These are phyloP conservation scores for Trypanosoma platydactyli DNA, from an alignment of 208 protist species.

Conservation along the genomic window DNA sequence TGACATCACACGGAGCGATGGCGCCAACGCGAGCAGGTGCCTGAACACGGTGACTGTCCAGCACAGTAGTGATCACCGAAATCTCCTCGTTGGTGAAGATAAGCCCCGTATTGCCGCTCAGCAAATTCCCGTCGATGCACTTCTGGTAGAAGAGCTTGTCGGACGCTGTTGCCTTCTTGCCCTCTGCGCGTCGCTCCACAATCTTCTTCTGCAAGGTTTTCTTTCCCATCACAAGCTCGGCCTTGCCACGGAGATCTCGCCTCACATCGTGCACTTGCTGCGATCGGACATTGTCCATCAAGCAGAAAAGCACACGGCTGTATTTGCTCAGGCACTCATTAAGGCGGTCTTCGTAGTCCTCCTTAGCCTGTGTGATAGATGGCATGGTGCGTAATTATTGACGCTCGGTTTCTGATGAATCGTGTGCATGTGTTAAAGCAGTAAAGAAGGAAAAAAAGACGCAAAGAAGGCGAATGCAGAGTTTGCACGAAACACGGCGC, in stretches of 20 bases:
- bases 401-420: background rate
- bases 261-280: conserved; percentile 97
- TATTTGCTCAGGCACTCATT: conserved; percentile 93
- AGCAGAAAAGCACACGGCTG: conserved; percentile 95
- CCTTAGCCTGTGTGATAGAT: conserved; percentile 75
- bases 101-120: conserved; percentile 97
- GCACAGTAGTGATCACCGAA: conserved; percentile 71
- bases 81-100: conserved; percentile 98
- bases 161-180: conserved; percentile 40
- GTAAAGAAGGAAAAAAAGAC: conserved; percentile 14
- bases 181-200: conserved; percentile 76
- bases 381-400: conserved; percentile 24
- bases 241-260: conserved; percentile 93
- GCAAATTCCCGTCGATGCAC: conserved; percentile 57
- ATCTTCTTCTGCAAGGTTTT: conserved; percentile 98
- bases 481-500: too few species aligned
- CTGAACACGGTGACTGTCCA: conserved; percentile 91
- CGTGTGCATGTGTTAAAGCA: background rate
- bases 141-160: conserved; percentile 63
- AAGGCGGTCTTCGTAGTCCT: conserved; percentile 92
- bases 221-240: conserved; percentile 98
- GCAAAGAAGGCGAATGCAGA: too few species aligned
- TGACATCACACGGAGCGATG: conserved; percentile 96
- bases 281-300: conserved; percentile 98
- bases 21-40: conserved; percentile 97